These are phyloP conservation scores for Fusarium lateritium DNA, from an alignment of 2,329 filamentous ascomycete genomes.

Conservation along the genomic window DNA sequence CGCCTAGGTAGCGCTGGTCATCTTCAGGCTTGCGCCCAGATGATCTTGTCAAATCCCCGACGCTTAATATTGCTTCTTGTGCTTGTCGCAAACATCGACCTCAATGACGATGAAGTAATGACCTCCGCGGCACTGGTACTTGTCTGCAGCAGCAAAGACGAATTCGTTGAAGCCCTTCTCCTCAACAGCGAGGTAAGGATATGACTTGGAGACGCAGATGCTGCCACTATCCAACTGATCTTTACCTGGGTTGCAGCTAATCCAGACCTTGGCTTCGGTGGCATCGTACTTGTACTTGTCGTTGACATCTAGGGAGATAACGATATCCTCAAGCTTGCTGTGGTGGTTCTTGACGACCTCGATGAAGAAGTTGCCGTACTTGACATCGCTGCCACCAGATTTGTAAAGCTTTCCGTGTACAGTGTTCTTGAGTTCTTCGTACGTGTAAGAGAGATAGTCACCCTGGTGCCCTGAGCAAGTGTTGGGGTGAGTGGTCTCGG, in stretches of 20 bases:
- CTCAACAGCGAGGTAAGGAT: conserved; percentile 13
- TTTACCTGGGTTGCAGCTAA: background rate
- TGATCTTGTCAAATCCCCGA: background rate
- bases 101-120: conserved; percentile 46
- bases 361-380: conserved; percentile 35
- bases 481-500: conserved; percentile 26
- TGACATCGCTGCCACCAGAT: conserved; percentile 4
- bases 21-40: background rate
- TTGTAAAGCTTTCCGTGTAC: conserved; percentile 26
- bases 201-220: conserved; percentile 17
- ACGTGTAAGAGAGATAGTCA: conserved; percentile 31
- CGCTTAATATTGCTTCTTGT: conserved; percentile 18
- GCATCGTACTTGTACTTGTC: conserved; percentile 32
- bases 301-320: conserved; percentile 35
- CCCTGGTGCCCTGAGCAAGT: conserved; percentile 38
- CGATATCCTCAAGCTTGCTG: conserved; percentile 17
- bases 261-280: conserved; percentile 10
- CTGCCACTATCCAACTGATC: background rate
- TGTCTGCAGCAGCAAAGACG: conserved; percentile 5
- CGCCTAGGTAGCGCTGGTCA: background rate
- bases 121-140: conserved; percentile 38
- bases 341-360: conserved; percentile 33
- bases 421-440: conserved; percentile 32
- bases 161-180: conserved; percentile 22
- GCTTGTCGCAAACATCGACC: conserved; percentile 44